Evolutionary conservation across 2,329 filamentous ascomycete species (phyloP).

Genomic region (Aspergillus glaucus): DNA sequence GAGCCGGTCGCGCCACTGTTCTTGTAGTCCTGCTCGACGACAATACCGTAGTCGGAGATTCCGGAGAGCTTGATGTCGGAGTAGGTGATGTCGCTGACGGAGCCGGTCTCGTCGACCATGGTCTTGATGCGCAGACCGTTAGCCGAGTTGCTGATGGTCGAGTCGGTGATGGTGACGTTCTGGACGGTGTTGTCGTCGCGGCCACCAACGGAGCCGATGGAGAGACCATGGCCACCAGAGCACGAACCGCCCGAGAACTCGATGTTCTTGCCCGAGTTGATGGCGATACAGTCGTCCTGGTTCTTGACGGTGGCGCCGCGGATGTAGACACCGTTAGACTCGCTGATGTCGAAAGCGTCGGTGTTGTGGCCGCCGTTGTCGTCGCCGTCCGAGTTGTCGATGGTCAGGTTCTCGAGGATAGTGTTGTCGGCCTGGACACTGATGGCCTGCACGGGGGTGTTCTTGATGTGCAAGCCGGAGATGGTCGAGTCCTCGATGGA

Average conservation of each 20-base stretch:
- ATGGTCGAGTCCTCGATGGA: slow-evolving; percentile 24
- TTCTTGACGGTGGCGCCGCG: slow-evolving; percentile 50
- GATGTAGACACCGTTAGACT: slow-evolving; percentile 46
- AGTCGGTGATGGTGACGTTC: slow-evolving; percentile 46
- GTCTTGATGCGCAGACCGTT: slow-evolving; percentile 43
- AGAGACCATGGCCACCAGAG: slow-evolving; percentile 31
- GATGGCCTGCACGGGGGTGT: slow-evolving; percentile 32
- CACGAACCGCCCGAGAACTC: slow-evolving; percentile 40
- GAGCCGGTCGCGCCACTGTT: slow-evolving; percentile 36
- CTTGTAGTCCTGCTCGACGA: slow-evolving; percentile 49
- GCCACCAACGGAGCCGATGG: slow-evolving; percentile 37
- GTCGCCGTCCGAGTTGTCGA: slow-evolving; percentile 54
- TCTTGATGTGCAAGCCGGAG: slow-evolving; percentile 24
- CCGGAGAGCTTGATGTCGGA: slow-evolving; percentile 45
- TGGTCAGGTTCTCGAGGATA: slow-evolving; percentile 46
- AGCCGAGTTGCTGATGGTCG: slow-evolving; percentile 41
- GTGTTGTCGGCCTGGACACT: slow-evolving; percentile 44
- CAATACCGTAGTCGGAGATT: slow-evolving; percentile 50
- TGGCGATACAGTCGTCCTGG: slow-evolving; percentile 57
- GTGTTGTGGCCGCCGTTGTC: slow-evolving; percentile 47
- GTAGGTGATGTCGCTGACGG: slow-evolving; percentile 49
- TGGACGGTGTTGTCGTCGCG: slow-evolving; percentile 49
- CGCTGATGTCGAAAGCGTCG: slow-evolving; percentile 54
- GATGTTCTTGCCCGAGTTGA: slow-evolving; percentile 50
- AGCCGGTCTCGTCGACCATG: slow-evolving; percentile 46